Conservation (phyloP, 2,329 filamentous ascomycete species). For the Penicillium griseofulvum region DNA sequence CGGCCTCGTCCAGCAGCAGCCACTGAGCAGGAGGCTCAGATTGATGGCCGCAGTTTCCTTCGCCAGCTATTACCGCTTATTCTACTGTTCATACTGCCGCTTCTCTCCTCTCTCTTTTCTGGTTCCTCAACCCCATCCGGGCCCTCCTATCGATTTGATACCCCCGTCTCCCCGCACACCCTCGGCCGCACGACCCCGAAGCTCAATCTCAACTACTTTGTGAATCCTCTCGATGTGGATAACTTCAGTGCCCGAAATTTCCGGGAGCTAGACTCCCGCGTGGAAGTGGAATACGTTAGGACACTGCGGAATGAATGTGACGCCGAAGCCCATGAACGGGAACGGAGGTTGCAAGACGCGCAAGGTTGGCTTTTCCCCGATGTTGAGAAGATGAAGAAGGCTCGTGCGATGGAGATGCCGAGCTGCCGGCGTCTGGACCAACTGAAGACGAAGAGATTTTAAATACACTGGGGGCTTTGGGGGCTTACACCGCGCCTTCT, state of each 20-base stretch:
- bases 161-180: conserved; percentile 68
- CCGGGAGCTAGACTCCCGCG: conserved; percentile 69
- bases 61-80: conserved; percentile 83
- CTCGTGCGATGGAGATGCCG: conserved; percentile 60
- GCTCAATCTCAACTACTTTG: conserved; percentile 76
- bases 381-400: conserved; percentile 71
- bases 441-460: conserved; percentile 40
- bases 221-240: conserved; percentile 74
- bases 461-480: not conserved
- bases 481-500: not conserved
- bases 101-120: conserved; percentile 76
- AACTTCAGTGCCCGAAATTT: conserved; percentile 69
- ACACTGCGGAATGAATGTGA: conserved; percentile 71
- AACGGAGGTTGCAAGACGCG: conserved; percentile 70
- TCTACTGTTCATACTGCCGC: conserved; percentile 80
- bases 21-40: conserved; percentile 51
- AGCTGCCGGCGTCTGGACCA: conserved; percentile 57
- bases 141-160: conserved; percentile 75
- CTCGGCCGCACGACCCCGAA: conserved; percentile 67
- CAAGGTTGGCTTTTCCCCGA: conserved; percentile 87
- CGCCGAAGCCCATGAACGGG: conserved; percentile 63
- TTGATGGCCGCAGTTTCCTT: conserved; percentile 54
- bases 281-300: conserved; percentile 70
- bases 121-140: conserved; percentile 54
- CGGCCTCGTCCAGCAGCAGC: conserved; percentile 68